Evolutionary conservation across 129 eudicot species (phyloP).

Genomic region (Escallonia rubra): DNA sequence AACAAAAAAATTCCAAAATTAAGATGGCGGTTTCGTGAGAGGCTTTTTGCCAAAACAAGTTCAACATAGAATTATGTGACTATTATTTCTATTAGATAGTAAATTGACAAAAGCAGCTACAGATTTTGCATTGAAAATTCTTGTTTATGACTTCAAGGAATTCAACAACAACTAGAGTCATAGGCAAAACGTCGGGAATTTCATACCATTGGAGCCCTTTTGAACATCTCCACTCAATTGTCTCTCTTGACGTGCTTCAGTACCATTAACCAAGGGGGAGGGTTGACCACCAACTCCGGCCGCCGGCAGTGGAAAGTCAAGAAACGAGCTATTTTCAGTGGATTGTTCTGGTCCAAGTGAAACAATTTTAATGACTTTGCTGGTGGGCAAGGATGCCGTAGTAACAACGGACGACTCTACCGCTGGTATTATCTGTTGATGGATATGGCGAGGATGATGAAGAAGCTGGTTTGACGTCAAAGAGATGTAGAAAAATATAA

Average conservation of each 20-base stretch:
- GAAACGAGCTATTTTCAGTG: not conserved
- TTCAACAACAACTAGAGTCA: not conserved
- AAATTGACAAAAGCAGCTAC: not conserved
- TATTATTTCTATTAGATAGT: not conserved
- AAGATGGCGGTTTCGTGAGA: not conserved
- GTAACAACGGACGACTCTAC: not conserved
- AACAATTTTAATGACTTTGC: not conserved
- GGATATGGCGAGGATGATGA: conserved; percentile 26
- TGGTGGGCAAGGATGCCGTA: not conserved
- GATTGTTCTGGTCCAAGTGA: no score
- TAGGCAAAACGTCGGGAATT: not conserved
- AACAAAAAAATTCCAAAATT: no score
- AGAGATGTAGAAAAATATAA: conserved; percentile 38
- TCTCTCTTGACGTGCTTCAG: no score
- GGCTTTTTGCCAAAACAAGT: not conserved
- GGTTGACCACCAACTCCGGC: not conserved
- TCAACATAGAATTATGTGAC: not conserved
- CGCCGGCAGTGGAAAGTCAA: not conserved
- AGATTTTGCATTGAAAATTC: not conserved
- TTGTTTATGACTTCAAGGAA: not conserved
- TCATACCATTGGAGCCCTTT: conserved; percentile 8
- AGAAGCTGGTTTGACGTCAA: conserved; percentile 36
- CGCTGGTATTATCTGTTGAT: conserved; percentile 11
- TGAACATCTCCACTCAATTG: not conserved
- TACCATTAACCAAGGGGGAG: not conserved